Evolutionary conservation across 139 green algal species (phyloP).

Genomic region (Tetratostichococcus sp.): DNA sequence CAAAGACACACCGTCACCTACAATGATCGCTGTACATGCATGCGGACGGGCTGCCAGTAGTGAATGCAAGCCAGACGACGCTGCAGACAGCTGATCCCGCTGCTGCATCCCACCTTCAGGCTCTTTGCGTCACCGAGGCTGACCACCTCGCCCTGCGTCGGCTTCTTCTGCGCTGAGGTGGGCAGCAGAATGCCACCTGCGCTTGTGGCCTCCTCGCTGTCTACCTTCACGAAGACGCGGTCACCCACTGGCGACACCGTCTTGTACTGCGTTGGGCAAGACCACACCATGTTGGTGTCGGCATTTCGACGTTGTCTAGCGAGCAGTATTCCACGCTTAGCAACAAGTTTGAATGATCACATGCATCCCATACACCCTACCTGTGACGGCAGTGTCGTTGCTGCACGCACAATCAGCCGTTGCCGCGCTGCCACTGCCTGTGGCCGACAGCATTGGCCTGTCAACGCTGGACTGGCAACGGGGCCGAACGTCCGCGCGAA

Average conservation of each 20-base stretch:
- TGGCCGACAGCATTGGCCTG: background rate
- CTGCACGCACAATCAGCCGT: background rate
- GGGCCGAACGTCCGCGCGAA: no score
- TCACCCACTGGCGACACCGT: constrained; percentile 55
- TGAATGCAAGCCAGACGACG: no score
- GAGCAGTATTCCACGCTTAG: background rate
- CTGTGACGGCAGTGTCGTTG: background rate
- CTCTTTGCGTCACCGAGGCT: constrained; percentile 31
- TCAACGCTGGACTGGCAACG: background rate
- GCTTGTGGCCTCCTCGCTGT: constrained; percentile 74
- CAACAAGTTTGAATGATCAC: background rate
- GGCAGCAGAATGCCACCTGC: constrained; percentile 89
- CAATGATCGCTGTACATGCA: no score
- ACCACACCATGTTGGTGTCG: no score
- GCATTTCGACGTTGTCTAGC: no score
- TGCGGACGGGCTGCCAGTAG: no score
- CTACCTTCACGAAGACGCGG: constrained; percentile 83
- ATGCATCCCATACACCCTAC: background rate
- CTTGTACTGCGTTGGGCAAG: background rate
- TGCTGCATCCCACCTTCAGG: constrained; percentile 37
- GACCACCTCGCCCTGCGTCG: constrained; percentile 66
- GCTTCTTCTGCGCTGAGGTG: constrained; percentile 70
- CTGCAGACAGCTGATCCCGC: no score
- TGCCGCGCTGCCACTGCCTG: background rate
- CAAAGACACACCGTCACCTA: no score